Evolutionary conservation across 257 asterid species (phyloP).

Genomic region (Pogostemon cablin): DNA sequence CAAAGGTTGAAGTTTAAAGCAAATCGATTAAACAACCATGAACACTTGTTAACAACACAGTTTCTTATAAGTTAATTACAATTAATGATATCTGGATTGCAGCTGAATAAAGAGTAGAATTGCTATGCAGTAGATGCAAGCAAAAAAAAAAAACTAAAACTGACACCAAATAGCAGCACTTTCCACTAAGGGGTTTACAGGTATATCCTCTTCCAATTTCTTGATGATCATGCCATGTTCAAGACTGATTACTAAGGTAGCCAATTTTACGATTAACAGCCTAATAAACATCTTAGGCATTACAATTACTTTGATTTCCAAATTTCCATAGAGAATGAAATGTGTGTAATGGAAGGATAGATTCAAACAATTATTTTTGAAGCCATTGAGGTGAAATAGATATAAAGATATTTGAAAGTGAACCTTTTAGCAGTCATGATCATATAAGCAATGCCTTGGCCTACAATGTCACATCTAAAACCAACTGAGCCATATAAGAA

Average conservation of each 20-base stretch:
- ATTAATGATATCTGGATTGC: neutral
- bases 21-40: too few species aligned
- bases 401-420: conserved; percentile 4
- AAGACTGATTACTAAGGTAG: conserved; percentile 11
- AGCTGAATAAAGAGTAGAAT: conserved; percentile 17
- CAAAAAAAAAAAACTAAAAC: conserved; percentile 32
- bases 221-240: conserved; percentile 64
- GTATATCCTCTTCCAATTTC: conserved; percentile 84
- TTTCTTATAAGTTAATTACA: too few species aligned
- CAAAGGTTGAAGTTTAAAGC: too few species aligned
- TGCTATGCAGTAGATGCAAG: neutral
- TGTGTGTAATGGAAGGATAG: conserved; percentile 11
- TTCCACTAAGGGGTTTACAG: conserved; percentile 82
- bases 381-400: neutral
- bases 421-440: conserved; percentile 95
- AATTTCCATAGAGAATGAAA: conserved; percentile 8
- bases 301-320: too few species aligned
- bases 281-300: too few species aligned
- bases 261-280: conserved; percentile 1
- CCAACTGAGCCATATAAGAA: conserved; percentile 92
- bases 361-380: neutral
- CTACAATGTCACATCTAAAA: conserved; percentile 84
- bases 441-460: conserved; percentile 95
- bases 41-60: too few species aligned
- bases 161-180: conserved; percentile 94